Evolutionary conservation across 2,329 filamentous ascomycete species (phyloP).

Genomic region (Stemphylium beticola): DNA sequence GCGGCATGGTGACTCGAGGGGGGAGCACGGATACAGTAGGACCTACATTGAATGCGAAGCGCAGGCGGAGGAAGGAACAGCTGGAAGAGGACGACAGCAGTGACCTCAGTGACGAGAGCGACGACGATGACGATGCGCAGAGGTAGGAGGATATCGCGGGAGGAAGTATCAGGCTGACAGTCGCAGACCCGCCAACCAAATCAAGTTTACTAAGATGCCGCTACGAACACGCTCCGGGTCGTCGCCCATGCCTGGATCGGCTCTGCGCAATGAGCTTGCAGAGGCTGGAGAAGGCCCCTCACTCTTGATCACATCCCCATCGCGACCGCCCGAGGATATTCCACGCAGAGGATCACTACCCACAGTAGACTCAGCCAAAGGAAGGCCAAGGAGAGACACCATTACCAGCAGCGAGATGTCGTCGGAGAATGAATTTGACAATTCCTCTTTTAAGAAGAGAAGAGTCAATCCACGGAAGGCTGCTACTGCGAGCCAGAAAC

Average conservation of each 20-base stretch:
- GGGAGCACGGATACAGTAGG: constrained; percentile 71
- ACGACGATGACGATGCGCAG: constrained; percentile 70
- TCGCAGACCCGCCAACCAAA: constrained; percentile 76
- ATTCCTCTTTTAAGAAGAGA: constrained; percentile 68
- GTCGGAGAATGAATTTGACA: constrained; percentile 79
- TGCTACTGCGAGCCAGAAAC: constrained; percentile 58
- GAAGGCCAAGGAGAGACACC: constrained; percentile 73
- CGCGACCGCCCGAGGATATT: constrained; percentile 50
- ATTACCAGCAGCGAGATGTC: constrained; percentile 84
- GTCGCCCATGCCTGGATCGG: constrained; percentile 68
- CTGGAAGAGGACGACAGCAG: constrained; percentile 87
- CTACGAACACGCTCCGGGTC: constrained; percentile 84
- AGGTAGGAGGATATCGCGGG: constrained; percentile 24
- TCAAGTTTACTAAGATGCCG: constrained; percentile 96
- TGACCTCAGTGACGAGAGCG: constrained; percentile 82
- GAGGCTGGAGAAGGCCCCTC: constrained; percentile 59
- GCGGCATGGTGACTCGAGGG: constrained; percentile 71
- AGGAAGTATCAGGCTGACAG: constrained; percentile 4
- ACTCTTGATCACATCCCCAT: constrained; percentile 63
- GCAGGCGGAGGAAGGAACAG: constrained; percentile 73
- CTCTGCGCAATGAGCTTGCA: constrained; percentile 62
- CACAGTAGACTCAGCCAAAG: constrained; percentile 72
- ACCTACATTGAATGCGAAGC: constrained; percentile 67
- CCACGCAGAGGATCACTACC: constrained; percentile 70
- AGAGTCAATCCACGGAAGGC: constrained; percentile 66